Percentiles rank a stretch among this genome's conserved stretches.
These are phyloP conservation scores for Effrenium voratum DNA, from an alignment of 73 alveolate species.

Conservation along the genomic window DNA sequence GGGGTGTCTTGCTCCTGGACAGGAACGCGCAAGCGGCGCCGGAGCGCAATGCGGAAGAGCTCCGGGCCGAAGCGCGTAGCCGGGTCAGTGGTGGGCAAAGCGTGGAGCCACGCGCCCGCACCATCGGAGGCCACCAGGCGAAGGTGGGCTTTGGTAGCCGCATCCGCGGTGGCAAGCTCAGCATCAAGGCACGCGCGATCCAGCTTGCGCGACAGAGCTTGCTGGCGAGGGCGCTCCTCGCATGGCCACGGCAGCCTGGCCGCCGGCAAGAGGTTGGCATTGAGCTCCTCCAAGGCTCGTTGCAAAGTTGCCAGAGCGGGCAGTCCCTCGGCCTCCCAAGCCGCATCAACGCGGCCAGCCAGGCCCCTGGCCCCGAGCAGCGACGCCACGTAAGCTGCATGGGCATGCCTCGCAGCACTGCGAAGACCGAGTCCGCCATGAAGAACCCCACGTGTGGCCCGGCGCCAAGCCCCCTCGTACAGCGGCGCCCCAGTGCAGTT, in stretches of 20 bases:
- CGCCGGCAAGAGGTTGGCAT: too few relatives aligned
- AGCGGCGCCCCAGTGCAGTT: not conserved
- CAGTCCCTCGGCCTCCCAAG: too few relatives aligned
- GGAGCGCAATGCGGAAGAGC: not conserved
- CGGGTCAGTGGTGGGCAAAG: not conserved
- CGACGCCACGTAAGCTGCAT: constrained; percentile 44
- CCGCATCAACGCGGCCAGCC: too few relatives aligned
- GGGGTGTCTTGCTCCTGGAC: not conserved
- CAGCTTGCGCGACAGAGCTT: too few relatives aligned
- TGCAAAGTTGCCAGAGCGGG: too few relatives aligned
- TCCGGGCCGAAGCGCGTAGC: not conserved
- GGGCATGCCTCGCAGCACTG: constrained; percentile 11
- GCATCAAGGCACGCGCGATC: too few relatives aligned
- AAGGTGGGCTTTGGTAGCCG: not conserved
- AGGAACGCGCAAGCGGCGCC: not conserved
- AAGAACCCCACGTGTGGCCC: not conserved
- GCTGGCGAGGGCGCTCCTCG: too few relatives aligned
- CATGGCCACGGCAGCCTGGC: too few relatives aligned
- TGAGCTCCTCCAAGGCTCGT: too few relatives aligned
- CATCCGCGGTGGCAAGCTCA: not conserved
- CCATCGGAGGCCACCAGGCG: not conserved
- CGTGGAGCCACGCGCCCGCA: not conserved
- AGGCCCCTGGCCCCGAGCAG: too few relatives aligned
- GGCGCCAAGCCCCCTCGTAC: not conserved
- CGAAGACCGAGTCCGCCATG: constrained; percentile 25